Evolutionary conservation across 129 eudicot species (phyloP), one percentile per base, ranked within the genome.

Genomic region (Chrysanthemum makinoi): DNA sequence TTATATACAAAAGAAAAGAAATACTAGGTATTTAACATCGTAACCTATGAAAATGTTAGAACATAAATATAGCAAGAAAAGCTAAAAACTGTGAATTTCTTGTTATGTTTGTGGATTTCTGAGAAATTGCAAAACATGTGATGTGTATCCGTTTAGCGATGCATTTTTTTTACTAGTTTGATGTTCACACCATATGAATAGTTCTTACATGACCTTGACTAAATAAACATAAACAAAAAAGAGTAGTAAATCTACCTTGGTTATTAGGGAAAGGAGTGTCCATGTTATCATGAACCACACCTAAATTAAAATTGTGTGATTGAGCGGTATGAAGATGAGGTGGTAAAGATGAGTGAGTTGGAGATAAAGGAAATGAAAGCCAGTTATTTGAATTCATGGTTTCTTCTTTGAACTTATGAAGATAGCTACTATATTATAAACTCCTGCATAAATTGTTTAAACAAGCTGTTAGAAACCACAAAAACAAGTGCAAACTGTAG

Each of bases 321-420:
- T 85, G 91, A 72, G 82, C 28, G 30, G 81, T 50, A 56, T 84
- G 90, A 53, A 89, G 85, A 72, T 87, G 93, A 33, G 85, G 62
- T 16, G 84, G 96, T 62, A 91, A 68, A 7, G 91, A 82, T 61
- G 95, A 70, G 62, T 87, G 83, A 57, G 93, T 79, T 16, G 99
- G 97, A 72, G 97, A 90, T 58, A 89, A 83, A 68, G 99, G 99
- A 75, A 94, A 94, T 0, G 99, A 90, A 39, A 94, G 93, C 99
- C 99, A 94, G 75, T 94, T 94, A 81, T 90, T 94, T 77, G 99
- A 85, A 82, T 90, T 90, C 99, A 94, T 94, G 46, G 75, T 49
- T 50, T 59, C 16, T 56, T 78, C 80, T 77, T 6, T 64, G 69
- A 10, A 20, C n/a, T 67, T 28, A 50, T 44, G 51, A 76, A 68